Base-by-base conservation (phyloP, 2,329 filamentous ascomycete genomes). In the Sporothrix variecibatus region DNA sequence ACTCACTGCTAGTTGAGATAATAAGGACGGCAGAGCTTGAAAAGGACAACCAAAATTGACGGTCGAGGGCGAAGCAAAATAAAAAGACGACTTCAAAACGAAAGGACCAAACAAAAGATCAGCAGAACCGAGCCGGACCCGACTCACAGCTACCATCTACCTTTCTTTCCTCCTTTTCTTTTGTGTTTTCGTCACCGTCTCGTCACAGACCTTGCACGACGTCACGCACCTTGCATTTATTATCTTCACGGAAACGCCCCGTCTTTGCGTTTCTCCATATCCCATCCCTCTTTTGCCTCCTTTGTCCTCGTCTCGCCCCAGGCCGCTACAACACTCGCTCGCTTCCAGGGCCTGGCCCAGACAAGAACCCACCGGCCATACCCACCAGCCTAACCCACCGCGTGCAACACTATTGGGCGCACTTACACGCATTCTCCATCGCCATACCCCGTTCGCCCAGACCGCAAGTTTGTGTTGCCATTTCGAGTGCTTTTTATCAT, bases 361-460 rank as follows among this genome's bases (percentile, higher is more conserved):
- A 49, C 64, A 67, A 17, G 40, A 51, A 51, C 26, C 67, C 46
- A 56, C 67, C 49, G 26, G 20, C 38, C 34, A 34, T n/a, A 62
- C 5, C 70, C 38, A 60, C 56, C 70, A 17, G 26, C 26, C 58
- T 31, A 64, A 34, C 26, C 70, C 40, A 51, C 70, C 20, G 43
- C 15, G 20, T n/a, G 58, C 56, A 53, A 65, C 23, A 40, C 70
- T 34, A 72, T 72, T 72, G 70, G 70, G 40, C 43, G 56, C 40
- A 72, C 70, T 72, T 72, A 72, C 70, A 72, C 70, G 70, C 64
- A 53, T 53, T 72, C 70, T 65, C 70, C 70, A 53, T 64, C 58
- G 26, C 56, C 26, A 26, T 51, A 34, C 56, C 20, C 28, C 17
- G 28, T 69, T 38, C 28, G 28, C 67, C 28, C 70, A 72, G 70